Percentiles rank a stretch among this genome's conserved stretches.
phyloP scores from a whole-genome alignment of 2,329 filamentous ascomycete genomes.

The Fusarium coicis region DNA sequence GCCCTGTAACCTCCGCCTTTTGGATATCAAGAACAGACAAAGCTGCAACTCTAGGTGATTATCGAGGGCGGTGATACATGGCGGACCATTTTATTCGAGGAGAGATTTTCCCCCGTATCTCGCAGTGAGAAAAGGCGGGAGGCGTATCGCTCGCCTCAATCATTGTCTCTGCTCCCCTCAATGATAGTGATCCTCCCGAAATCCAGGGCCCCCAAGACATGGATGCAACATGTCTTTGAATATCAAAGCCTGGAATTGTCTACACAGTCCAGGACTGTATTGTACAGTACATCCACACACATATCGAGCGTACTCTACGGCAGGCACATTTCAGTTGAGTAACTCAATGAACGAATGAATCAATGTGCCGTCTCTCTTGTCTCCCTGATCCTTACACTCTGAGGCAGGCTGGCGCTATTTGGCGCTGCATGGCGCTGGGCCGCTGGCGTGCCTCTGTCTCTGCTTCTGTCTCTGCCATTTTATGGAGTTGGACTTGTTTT shows the following conservation, averaged over 20 bases:
- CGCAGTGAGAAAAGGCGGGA: slow-evolving; percentile 7
- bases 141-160: slow-evolving; percentile 35
- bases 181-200: slow-evolving; percentile 27
- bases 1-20: slow-evolving; percentile 31
- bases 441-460: slow-evolving; percentile 10
- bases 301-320: neutral
- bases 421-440: slow-evolving; percentile 33
- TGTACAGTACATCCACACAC: neutral
- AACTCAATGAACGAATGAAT: slow-evolving; percentile 28
- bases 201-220: slow-evolving; percentile 28
- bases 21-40: slow-evolving; percentile 15
- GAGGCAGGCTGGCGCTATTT: slow-evolving; percentile 31
- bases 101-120: neutral
- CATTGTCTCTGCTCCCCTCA: slow-evolving; percentile 28
- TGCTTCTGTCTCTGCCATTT: neutral
- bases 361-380: neutral
- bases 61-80: neutral
- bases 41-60: slow-evolving; percentile 1
- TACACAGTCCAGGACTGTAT: neutral
- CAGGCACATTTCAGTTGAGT: slow-evolving; percentile 22
- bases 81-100: neutral
- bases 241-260: slow-evolving; percentile 36
- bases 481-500: slow-evolving; percentile 2
- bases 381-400: slow-evolving; percentile 13
- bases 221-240: slow-evolving; percentile 21